A percentile compares a stretch with the other conserved stretches of the same genome.
Evolutionary conservation across 495 filamentous ascomycete genomes (phyloP).

Genomic region (Haplographium delicatum): DNA sequence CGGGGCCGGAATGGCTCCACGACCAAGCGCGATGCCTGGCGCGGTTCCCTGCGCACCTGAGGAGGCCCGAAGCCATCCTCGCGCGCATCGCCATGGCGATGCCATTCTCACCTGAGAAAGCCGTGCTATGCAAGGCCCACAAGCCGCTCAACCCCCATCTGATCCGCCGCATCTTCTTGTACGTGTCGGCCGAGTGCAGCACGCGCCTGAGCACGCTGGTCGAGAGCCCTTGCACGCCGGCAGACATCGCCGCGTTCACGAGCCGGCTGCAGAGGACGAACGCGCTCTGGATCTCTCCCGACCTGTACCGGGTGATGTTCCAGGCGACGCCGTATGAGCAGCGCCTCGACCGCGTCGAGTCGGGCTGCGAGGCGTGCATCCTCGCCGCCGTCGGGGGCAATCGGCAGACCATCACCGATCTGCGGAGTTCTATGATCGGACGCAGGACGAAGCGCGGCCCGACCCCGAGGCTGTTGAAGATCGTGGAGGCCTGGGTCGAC

Average conservation of each 20-base stretch:
- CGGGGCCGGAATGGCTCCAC: neutral
- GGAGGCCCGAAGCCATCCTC: neutral
- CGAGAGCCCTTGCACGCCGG: conserved; percentile 15
- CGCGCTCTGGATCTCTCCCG: conserved; percentile 31
- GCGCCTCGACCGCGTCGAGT: conserved; percentile 24
- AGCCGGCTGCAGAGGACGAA: conserved; percentile 30
- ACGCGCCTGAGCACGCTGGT: conserved; percentile 25
- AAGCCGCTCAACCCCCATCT: conserved; percentile 30
- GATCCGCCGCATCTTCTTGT: conserved; percentile 31
- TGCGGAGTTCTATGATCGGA: conserved; percentile 33
- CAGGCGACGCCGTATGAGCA: neutral
- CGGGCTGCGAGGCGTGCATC: conserved; percentile 42
- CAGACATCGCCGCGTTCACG: conserved; percentile 26
- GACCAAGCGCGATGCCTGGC: neutral
- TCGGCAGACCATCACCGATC: conserved; percentile 28
- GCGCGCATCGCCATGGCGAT: neutral
- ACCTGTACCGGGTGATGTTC: conserved; percentile 24
- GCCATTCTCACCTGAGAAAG: conserved; percentile 1
- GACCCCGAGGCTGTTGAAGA: conserved; percentile 27
- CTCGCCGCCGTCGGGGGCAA: conserved; percentile 37
- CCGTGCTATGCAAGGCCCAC: conserved; percentile 32
- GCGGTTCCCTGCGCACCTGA: neutral
- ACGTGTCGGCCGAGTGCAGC: conserved; percentile 32
- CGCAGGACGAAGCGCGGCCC: conserved; percentile 23
- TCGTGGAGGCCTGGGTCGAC: conserved; percentile 40